Evolutionary conservation across 164 flowering plant genomes (phyloP), one percentile per base, ranked within the genome.

Genomic region (Stephania japonica): DNA sequence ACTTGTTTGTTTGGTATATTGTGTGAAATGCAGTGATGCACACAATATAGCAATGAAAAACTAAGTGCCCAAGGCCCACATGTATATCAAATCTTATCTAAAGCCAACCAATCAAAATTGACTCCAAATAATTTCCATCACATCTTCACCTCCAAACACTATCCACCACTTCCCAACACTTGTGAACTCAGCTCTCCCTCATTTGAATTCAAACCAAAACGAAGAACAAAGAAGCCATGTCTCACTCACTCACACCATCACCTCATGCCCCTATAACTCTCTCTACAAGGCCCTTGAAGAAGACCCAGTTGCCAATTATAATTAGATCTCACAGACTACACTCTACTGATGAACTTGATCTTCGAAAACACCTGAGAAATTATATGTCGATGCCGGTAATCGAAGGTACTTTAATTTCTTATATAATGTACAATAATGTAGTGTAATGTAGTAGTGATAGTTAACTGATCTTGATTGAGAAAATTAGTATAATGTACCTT

Each of bases 61-160:
- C 38, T 32, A 47, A 47, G 53, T 23, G 19, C 21, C 0, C 7
- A 5, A 41, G 76, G 41, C 65, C 76, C 76, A 68, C 67, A 38
- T 5, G 19, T 59, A 50, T 70, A 21, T 47, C 42, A 66, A 25
- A 63, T 63, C 78, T 81, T 81, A 81, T 78, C 83, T 62, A 19
- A 49, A 78, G 49, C 74, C 75, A 70, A 41, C 83, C 81, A 81
- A 78, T 81, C 14, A 70, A 18, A 67, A 18, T 47, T 73, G 16
- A 6, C 61, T 27, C 59, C 38, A 32, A 14, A 43, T 14, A 16
- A 21, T 65, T 47, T 44, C 65, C 62, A 43, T 59, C 38, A 24
- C 63, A 67, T 65, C 75, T 76, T 7, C 26, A 27, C 65, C 68
- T 43, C 65, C 76, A 32, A 11, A 27, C 72, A 25, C 72, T 42